Evolutionary conservation across 306 rosid species (phyloP).

Genomic region (Pterocarpus macrocarpus): DNA sequence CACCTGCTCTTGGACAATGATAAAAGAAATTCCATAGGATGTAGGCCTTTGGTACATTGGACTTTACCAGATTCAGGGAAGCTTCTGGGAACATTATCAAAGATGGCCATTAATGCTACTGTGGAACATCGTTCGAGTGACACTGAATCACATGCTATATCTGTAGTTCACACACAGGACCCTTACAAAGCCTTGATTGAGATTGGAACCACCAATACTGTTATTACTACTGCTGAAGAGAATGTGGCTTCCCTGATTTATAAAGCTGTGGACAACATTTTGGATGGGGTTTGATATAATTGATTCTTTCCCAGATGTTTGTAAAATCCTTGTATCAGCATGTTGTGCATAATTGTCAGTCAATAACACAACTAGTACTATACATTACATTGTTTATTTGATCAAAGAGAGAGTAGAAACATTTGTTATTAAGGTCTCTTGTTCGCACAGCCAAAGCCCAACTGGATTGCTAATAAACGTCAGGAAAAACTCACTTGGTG

Average conservation of each 20-base stretch:
- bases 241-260: slow-evolving; percentile 62
- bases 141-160: slow-evolving; percentile 46
- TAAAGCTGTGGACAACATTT: slow-evolving; percentile 58
- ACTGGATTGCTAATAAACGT: no score
- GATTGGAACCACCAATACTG: slow-evolving; percentile 59
- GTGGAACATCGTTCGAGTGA: slow-evolving; percentile 40
- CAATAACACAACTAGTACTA: no score
- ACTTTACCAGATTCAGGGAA: slow-evolving; percentile 64
- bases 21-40: slow-evolving; percentile 28
- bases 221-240: slow-evolving; percentile 59
- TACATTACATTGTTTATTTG: no score
- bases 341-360: neutral
- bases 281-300: slow-evolving; percentile 55
- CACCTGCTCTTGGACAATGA: slow-evolving; percentile 52
- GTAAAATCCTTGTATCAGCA: slow-evolving; percentile 21
- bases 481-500: no score
- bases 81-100: slow-evolving; percentile 65
- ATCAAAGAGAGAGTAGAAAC: no score
- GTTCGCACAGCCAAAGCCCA: no score
- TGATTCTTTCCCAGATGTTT: slow-evolving; percentile 17
- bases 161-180: slow-evolving; percentile 50
- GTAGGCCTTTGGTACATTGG: slow-evolving; percentile 60
- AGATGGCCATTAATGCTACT: slow-evolving; percentile 66
- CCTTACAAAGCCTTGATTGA: slow-evolving; percentile 72
- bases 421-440: no score